These are phyloP conservation scores for Bipolaris bicolor DNA, from an alignment of 2,329 filamentous ascomycete species.

Conservation along the genomic window DNA sequence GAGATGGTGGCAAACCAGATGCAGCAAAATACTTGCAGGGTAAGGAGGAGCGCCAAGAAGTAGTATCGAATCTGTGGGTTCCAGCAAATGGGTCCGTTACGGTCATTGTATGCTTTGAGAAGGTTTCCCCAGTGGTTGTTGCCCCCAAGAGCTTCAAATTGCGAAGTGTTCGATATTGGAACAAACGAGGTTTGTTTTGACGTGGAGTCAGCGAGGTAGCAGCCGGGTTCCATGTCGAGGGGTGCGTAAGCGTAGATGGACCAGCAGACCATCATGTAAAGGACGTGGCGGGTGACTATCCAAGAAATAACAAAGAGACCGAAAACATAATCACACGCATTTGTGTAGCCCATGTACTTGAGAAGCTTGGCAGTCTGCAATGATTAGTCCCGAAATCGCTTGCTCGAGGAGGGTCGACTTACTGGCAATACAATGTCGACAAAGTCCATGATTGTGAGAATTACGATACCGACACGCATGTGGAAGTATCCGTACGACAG, in stretches of 20 bases:
- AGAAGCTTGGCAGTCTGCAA: constrained; percentile 83
- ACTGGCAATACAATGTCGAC: constrained; percentile 89
- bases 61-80: constrained; percentile 73
- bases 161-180: constrained; percentile 59
- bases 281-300: constrained; percentile 80
- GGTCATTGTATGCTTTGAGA: constrained; percentile 73
- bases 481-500: constrained; percentile 86
- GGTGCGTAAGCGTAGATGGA: constrained; percentile 75
- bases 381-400: constrained; percentile 17
- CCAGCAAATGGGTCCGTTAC: constrained; percentile 79
- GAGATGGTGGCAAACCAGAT: constrained; percentile 92
- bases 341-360: constrained; percentile 80
- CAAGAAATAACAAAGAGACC: constrained; percentile 85
- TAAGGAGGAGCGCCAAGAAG: constrained; percentile 78
- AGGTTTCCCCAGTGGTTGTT: constrained; percentile 62
- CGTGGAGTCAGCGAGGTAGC: constrained; percentile 67
- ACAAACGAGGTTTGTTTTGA: constrained; percentile 44
- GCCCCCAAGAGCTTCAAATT: constrained; percentile 49
- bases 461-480: constrained; percentile 85
- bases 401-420: constrained; percentile 6
- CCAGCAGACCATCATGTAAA: constrained; percentile 81
- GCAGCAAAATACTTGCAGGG: constrained; percentile 79
- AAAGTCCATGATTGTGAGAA: constrained; percentile 91
- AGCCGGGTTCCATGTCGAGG: constrained; percentile 67
- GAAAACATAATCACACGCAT: constrained; percentile 77